A percentile compares a stretch with the other conserved stretches of the same genome.
phyloP scores from a whole-genome alignment of 2,329 filamentous ascomycete species.

The Colletotrichum magnum region DNA sequence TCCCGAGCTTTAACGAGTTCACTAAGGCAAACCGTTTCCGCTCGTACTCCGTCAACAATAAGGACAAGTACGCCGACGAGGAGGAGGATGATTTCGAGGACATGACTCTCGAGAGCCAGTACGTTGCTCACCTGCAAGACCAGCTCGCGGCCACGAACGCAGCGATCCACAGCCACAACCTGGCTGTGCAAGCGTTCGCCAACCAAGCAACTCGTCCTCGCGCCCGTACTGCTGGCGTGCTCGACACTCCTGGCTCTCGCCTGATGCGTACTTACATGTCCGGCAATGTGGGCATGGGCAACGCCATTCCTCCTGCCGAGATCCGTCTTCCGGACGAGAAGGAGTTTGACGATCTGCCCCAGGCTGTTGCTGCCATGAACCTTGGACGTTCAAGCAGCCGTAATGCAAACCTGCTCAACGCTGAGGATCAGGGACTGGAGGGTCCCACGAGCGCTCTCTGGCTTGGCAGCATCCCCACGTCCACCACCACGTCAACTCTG shows the following conservation, averaged over 20 bases:
- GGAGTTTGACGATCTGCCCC: slow-evolving; percentile 84
- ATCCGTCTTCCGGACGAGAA: slow-evolving; percentile 81
- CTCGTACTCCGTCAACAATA: slow-evolving; percentile 98
- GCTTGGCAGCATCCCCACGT: slow-evolving; percentile 97
- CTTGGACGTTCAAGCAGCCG: slow-evolving; percentile 76
- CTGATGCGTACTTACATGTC: slow-evolving; percentile 81
- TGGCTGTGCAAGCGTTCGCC: slow-evolving; percentile 92
- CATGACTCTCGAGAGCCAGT: slow-evolving; percentile 68
- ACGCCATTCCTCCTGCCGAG: slow-evolving; percentile 81
- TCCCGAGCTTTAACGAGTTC: slow-evolving; percentile 79
- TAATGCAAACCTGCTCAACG: slow-evolving; percentile 76
- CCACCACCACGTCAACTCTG: slow-evolving; percentile 94
- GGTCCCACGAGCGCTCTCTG: slow-evolving; percentile 94
- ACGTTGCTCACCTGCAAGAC: slow-evolving; percentile 73
- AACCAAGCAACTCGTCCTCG: slow-evolving; percentile 89
- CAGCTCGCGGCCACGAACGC: slow-evolving; percentile 75
- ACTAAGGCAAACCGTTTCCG: slow-evolving; percentile 89
- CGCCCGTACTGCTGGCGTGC: slow-evolving; percentile 90
- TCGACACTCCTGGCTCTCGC: slow-evolving; percentile 82
- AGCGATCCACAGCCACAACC: slow-evolving; percentile 89
- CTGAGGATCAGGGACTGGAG: slow-evolving; percentile 85
- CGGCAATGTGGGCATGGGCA: slow-evolving; percentile 80
- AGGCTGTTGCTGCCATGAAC: slow-evolving; percentile 86
- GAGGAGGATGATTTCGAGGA: slow-evolving; percentile 84
- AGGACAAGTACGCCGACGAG: slow-evolving; percentile 94